phyloP scores from a whole-genome alignment of 2,329 filamentous ascomycete species.

The Xylaria sp. region DNA sequence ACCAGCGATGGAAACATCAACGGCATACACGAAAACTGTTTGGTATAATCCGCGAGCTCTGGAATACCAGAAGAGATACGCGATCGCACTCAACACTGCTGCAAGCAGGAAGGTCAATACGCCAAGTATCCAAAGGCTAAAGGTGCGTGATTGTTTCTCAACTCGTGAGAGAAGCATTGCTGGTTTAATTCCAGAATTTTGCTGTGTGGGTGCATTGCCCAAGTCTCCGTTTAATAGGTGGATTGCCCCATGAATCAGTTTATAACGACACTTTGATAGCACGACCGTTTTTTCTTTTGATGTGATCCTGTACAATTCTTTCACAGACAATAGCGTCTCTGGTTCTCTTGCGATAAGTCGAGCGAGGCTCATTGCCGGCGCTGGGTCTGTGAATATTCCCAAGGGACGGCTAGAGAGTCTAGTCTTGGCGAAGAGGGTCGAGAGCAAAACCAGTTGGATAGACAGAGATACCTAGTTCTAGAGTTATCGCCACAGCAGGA shows the following conservation, averaged over 20 bases:
- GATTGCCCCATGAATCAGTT: slow-evolving; percentile 1
- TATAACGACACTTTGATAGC: slow-evolving; percentile 4
- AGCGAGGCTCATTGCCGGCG: slow-evolving; percentile 13
- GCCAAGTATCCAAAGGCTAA: slow-evolving; percentile 4
- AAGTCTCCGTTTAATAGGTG: not conserved
- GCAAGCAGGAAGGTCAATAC: slow-evolving; percentile 4
- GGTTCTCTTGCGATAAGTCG: slow-evolving; percentile 13
- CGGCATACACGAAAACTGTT: slow-evolving; percentile 18
- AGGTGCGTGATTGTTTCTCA: too few relatives aligned
- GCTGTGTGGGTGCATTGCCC: not conserved
- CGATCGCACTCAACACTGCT: slow-evolving; percentile 4
- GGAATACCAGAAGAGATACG: slow-evolving; percentile 13
- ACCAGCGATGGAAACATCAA: slow-evolving; percentile 14
- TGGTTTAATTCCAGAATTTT: too few relatives aligned
- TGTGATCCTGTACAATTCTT: slow-evolving; percentile 1
- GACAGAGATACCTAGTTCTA: slow-evolving; percentile 16
- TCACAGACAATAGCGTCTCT: slow-evolving; percentile 3
- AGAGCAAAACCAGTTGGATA: slow-evolving; percentile 10
- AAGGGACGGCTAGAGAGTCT: slow-evolving; percentile 16
- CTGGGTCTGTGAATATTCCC: slow-evolving; percentile 12
- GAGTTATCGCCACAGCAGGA: slow-evolving; percentile 12
- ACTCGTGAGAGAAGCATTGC: too few relatives aligned
- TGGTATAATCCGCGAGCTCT: slow-evolving; percentile 14
- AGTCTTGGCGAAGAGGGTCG: slow-evolving; percentile 8
- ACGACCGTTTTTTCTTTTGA: slow-evolving; percentile 3